Percentiles rank a stretch among this genome's conserved stretches.
Evolutionary conservation across 73 alveolate genomes (phyloP).

Genomic region (Effrenium voratum): DNA sequence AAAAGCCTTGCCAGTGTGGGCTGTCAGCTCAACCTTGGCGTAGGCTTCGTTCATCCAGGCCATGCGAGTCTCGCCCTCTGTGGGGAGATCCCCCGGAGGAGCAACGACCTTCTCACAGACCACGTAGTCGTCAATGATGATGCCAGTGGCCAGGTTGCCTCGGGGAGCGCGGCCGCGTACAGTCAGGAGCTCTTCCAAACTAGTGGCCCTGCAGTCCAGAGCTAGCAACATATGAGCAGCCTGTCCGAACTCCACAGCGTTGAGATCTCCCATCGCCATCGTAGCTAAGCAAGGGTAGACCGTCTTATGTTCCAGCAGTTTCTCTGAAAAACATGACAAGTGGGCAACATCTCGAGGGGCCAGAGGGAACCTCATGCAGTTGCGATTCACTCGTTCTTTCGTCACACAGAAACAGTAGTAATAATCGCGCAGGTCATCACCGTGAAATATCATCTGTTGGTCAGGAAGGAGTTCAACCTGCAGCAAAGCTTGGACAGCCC

Average conservation of each 20-base stretch:
- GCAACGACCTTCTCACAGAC: not conserved
- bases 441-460: not conserved
- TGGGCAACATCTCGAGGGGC: not conserved
- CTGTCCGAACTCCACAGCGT: not conserved
- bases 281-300: not conserved
- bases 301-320: not conserved
- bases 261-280: not conserved
- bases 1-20: not conserved
- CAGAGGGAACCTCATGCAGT: not conserved
- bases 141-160: not conserved
- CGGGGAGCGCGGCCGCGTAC: not conserved
- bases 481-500: not conserved
- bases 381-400: not conserved
- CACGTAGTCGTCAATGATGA: not conserved
- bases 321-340: not conserved
- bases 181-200: not conserved
- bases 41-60: not conserved
- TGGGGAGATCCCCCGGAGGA: not conserved
- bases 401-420: not conserved
- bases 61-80: not conserved
- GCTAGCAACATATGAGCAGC: not conserved
- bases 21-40: not conserved
- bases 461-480: not conserved
- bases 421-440: not conserved
- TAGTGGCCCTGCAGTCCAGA: too few species aligned